A percentile compares a stretch with the other conserved stretches of the same genome.
Conservation (phyloP, 352 stramenopile genomes). For the Pythium angustatum region DNA sequence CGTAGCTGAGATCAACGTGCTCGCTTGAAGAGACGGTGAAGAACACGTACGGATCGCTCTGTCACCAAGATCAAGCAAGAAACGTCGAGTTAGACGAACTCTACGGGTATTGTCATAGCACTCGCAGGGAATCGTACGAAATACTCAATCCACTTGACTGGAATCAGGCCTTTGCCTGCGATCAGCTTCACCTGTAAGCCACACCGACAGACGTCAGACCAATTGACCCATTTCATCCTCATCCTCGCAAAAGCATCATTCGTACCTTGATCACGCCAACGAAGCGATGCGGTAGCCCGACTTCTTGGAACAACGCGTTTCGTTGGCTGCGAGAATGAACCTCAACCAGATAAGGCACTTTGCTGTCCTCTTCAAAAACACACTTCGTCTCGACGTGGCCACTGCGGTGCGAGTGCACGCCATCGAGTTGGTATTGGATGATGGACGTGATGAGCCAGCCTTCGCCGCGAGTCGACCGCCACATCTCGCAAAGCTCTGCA, state of each 20-base stretch:
- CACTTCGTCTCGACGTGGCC: slow-evolving; percentile 25
- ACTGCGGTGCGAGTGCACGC: slow-evolving; percentile 53
- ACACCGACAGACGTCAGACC: slow-evolving; percentile 12
- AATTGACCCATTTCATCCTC: background rate
- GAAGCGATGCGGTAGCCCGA: slow-evolving; percentile 75
- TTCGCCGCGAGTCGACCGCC: slow-evolving; percentile 67
- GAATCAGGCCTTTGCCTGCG: slow-evolving; percentile 69
- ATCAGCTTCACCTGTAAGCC: slow-evolving; percentile 52
- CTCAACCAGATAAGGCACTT: slow-evolving; percentile 62
- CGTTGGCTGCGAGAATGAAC: slow-evolving; percentile 72
- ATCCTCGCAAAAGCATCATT: background rate
- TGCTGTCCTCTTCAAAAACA: slow-evolving; percentile 39
- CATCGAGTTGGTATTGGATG: slow-evolving; percentile 76
- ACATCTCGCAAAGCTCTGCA: slow-evolving; percentile 55
- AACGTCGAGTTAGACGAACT: background rate
- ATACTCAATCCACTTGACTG: slow-evolving; percentile 64
- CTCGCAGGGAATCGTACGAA: slow-evolving; percentile 40
- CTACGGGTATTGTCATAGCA: background rate
- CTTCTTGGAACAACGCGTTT: slow-evolving; percentile 79
- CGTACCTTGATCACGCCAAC: slow-evolving; percentile 63
- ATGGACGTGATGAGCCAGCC: slow-evolving; percentile 84
- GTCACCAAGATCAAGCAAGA: background rate
- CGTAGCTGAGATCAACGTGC: slow-evolving; percentile 38
- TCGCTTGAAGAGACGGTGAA: slow-evolving; percentile 50
- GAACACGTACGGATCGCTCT: slow-evolving; percentile 82